Evolutionary conservation across 805 yeast species (phyloP), one percentile per base, ranked within the genome.

Genomic region (Cyberlindnera euphorbiae): DNA sequence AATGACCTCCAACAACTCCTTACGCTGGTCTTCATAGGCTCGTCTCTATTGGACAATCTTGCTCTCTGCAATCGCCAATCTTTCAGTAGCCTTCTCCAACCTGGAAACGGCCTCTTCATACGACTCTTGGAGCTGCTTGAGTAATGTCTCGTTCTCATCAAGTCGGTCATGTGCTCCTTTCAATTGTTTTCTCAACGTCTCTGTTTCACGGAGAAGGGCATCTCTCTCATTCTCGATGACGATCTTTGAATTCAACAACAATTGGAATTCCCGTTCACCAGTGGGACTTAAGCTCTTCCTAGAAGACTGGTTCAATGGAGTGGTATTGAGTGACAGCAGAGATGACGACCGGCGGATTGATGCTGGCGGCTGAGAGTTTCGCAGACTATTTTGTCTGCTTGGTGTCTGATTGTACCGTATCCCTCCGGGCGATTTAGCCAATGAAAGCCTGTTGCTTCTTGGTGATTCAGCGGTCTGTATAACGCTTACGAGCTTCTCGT

Each of bases 1-100:
- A 32, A 79, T 66, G 13, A 75, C 77, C 33, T 71, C 75, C 30
- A 80, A 55, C 60, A 82, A 63, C 50, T 79, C 83, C 31, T 68
- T 71, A 19, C 82, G 62, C 30, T 79, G 82, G 12, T 55, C 49
- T 33, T 76, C 82, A 29, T 71, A 68, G 18, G 63, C 70, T 14
- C 49, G 50, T 49, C 69, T 72, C 39, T 69, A 76, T 35, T 64
- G 67, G n/a, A 51, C 47, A 35, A 76, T 52, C 42, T 67, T 69
- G 16, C 58, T 59, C 29, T 79, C 84, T 35, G 47, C 24, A 2
- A 17, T 5, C 1, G 33, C 19, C 9, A 40, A 36, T 18, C 41
- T 43, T 16, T 53, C 55, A 14, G 39, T 35, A 1, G 53, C 44
- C 18, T 32, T 38, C 23, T 49, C 47, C 6, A 44, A 17, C 8